These are phyloP conservation scores for Mollisiaceae sp. DNA, from an alignment of 2,329 filamentous ascomycete species.

Conservation along the genomic window DNA sequence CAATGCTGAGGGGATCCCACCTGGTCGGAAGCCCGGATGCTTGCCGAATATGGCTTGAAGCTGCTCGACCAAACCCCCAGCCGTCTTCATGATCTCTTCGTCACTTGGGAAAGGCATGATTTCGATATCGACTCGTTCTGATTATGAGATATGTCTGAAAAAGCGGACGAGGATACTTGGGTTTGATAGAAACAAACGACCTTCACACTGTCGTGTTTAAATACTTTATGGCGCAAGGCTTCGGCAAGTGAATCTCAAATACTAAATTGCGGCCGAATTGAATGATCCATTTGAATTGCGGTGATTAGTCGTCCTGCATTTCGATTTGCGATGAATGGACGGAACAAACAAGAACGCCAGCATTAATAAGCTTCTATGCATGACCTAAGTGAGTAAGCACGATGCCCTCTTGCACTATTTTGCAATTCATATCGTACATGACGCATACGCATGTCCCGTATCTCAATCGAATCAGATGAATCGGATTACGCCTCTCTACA, in stretches of 20 bases:
- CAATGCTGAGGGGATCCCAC: constrained; percentile 31
- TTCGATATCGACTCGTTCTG: not conserved
- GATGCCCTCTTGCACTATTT: not conserved
- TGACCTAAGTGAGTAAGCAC: constrained; percentile 1
- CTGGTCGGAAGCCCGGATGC: constrained; percentile 49
- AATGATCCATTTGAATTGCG: constrained; percentile 5
- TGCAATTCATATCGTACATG: not conserved
- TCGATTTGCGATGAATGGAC: constrained; percentile 13
- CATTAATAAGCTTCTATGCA: constrained; percentile 22
- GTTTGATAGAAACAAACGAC: not conserved
- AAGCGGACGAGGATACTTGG: too few species aligned
- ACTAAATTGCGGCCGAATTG: constrained; percentile 19
- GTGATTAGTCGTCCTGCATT: constrained; percentile 10
- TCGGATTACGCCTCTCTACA: not conserved
- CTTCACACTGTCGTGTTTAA: constrained; percentile 6
- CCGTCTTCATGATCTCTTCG: constrained; percentile 46
- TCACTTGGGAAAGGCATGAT: constrained; percentile 53
- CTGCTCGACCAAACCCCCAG: constrained; percentile 44
- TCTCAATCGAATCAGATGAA: constrained; percentile 10
- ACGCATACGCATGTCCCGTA: not conserved
- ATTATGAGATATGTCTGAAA: not conserved
- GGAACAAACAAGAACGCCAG: not conserved
- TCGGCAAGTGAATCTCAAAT: constrained; percentile 8
- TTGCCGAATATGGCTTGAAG: constrained; percentile 47
- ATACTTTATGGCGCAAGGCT: not conserved